phyloP scores from a whole-genome alignment of 257 asterid genomes.

The Vinca minor region DNA sequence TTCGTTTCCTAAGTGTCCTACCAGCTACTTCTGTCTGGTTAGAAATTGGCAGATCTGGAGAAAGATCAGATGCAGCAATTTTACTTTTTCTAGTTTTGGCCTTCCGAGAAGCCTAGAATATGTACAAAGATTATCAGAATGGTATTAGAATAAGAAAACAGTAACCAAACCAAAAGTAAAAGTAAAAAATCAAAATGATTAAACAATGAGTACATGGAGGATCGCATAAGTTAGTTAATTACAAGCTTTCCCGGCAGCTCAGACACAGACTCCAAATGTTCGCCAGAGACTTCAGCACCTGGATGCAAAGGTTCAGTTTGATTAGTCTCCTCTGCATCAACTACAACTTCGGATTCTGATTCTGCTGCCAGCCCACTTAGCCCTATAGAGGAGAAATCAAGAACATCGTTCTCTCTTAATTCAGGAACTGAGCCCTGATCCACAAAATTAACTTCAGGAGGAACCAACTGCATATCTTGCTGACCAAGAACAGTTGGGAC shows the following conservation, averaged over 20 bases:
- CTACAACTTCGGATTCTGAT: slow-evolving; percentile 31
- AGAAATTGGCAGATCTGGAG: slow-evolving; percentile 33
- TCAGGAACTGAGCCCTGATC: slow-evolving; percentile 30
- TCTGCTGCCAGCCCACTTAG: slow-evolving; percentile 27
- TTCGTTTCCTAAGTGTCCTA: slow-evolving; percentile 41
- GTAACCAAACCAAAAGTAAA: not conserved
- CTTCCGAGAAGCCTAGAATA: slow-evolving; percentile 53
- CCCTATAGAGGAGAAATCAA: slow-evolving; percentile 46
- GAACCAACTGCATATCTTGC: slow-evolving; percentile 21
- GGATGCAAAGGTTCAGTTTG: slow-evolving; percentile 24
- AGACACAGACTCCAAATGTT: slow-evolving; percentile 25
- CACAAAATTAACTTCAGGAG: slow-evolving; percentile 27
- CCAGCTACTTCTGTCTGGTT: slow-evolving; percentile 32
- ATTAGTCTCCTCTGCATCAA: slow-evolving; percentile 32
- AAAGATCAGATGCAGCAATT: slow-evolving; percentile 25
- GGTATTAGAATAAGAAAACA: slow-evolving; percentile 9
- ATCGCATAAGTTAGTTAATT: slow-evolving; percentile 14
- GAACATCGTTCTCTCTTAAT: slow-evolving; percentile 33
- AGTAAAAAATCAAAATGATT: not conserved
- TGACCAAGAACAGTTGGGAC: slow-evolving; percentile 15
- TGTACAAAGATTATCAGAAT: slow-evolving; percentile 7
- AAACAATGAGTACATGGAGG: slow-evolving; percentile 13
- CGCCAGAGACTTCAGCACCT: slow-evolving; percentile 26
- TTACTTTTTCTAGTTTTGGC: slow-evolving; percentile 32
- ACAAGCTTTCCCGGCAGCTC: slow-evolving; percentile 53